Evolutionary conservation across 1,284 basidiomycete species (phyloP).

Genomic region (Apiotrichum porosum): DNA sequence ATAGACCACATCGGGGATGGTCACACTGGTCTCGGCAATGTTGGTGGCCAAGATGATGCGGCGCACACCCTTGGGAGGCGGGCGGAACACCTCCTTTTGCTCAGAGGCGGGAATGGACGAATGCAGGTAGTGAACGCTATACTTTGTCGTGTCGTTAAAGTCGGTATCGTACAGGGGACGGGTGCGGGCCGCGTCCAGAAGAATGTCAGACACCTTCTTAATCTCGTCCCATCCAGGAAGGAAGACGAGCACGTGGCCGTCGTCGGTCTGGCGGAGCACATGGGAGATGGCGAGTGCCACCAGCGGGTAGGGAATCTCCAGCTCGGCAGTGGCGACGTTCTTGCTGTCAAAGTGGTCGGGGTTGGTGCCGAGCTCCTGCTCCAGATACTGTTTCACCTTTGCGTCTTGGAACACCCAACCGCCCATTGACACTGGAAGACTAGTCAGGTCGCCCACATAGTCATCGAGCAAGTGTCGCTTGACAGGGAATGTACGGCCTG

Average conservation of each 20-base stretch:
- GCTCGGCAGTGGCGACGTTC: slow-evolving; percentile 55
- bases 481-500: slow-evolving; percentile 91
- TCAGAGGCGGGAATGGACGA: slow-evolving; percentile 85
- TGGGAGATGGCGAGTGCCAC: slow-evolving; percentile 78
- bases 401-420: slow-evolving; percentile 69
- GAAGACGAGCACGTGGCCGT: slow-evolving; percentile 89
- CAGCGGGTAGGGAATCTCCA: slow-evolving; percentile 78
- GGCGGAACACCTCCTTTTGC: slow-evolving; percentile 85
- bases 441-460: slow-evolving; percentile 57
- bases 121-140: slow-evolving; percentile 81
- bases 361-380: slow-evolving; percentile 61
- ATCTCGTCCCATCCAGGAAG: slow-evolving; percentile 68
- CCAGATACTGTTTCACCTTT: slow-evolving; percentile 70
- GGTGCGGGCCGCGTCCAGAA: slow-evolving; percentile 53
- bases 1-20: slow-evolving; percentile 93
- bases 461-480: slow-evolving; percentile 77
- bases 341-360: slow-evolving; percentile 28
- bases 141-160: slow-evolving; percentile 60
- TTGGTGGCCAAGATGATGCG: slow-evolving; percentile 90
- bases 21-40: slow-evolving; percentile 93
- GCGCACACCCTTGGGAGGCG: slow-evolving; percentile 68
- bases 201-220: slow-evolving; percentile 64
- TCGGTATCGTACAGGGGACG: slow-evolving; percentile 58
- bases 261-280: slow-evolving; percentile 67
- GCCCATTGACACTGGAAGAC: slow-evolving; percentile 42